Evolutionary conservation across 805 yeast genomes (phyloP).

Genomic region (Candida ovalis): DNA sequence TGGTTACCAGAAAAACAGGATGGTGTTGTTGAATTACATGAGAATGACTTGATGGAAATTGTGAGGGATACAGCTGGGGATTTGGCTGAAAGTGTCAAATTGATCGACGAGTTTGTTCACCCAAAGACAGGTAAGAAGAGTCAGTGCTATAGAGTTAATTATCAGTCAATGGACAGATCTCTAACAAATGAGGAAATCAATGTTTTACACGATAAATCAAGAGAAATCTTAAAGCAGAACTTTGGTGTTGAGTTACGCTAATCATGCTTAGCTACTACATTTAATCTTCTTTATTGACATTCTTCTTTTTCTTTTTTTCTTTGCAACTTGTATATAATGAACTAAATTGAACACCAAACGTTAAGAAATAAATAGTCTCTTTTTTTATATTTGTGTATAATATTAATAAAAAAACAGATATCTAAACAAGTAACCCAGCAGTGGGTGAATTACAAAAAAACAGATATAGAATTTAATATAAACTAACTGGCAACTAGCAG

Average conservation of each 20-base stretch:
- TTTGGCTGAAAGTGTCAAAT: slow-evolving; percentile 77
- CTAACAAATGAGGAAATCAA: slow-evolving; percentile 85
- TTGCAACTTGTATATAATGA: neutral
- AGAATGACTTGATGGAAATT: slow-evolving; percentile 90
- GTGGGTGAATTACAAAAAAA: neutral
- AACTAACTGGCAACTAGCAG: no score
- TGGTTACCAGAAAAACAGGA: slow-evolving; percentile 59
- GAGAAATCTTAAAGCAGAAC: slow-evolving; percentile 46
- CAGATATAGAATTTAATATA: neutral
- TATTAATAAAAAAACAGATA: neutral
- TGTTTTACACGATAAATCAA: slow-evolving; percentile 61
- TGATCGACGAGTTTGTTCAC: slow-evolving; percentile 79
- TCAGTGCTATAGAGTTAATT: slow-evolving; percentile 84
- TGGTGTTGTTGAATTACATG: slow-evolving; percentile 46
- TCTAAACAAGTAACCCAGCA: neutral
- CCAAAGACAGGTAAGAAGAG: slow-evolving; percentile 76
- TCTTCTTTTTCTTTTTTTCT: no score
- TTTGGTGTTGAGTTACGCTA: slow-evolving; percentile 55
- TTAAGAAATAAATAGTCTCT: neutral
- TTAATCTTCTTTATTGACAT: no score
- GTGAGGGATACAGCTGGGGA: slow-evolving; percentile 84
- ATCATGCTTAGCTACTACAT: no score
- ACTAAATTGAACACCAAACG: no score
- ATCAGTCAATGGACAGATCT: slow-evolving; percentile 94
- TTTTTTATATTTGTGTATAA: neutral